Evolutionary conservation across 1,139 yeast genomes (phyloP).

Genomic region (Entelexis sorbosivorans): DNA sequence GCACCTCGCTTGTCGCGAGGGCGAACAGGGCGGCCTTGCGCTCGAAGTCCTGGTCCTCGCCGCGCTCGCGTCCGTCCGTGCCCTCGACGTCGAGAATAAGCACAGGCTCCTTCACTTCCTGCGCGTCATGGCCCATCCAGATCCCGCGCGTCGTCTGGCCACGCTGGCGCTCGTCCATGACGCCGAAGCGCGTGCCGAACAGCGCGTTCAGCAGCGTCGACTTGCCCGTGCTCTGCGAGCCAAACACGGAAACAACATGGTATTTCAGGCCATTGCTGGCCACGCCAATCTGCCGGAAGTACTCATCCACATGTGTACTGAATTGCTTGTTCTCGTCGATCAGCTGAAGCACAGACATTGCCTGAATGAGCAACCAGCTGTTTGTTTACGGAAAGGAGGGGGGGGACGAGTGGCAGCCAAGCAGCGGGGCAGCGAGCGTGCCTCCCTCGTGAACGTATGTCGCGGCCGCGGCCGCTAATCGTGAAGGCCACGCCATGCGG

Average conservation of each 20-base stretch:
- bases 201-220: constrained; percentile 77
- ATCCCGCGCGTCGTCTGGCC: constrained; percentile 88
- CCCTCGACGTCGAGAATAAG: constrained; percentile 95
- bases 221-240: constrained; percentile 94
- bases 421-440: not conserved
- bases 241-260: constrained; percentile 90
- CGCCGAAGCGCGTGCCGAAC: constrained; percentile 81
- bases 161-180: constrained; percentile 80
- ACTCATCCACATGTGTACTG: constrained; percentile 30
- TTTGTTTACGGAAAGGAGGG: not conserved
- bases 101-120: constrained; percentile 29
- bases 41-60: constrained; percentile 97
- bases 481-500: not conserved
- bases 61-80: constrained; percentile 94
- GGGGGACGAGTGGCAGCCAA: not conserved
- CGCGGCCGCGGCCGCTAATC: no score
- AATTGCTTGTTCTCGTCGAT: constrained; percentile 68
- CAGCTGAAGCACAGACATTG: constrained; percentile 39
- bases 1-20: constrained; percentile 76
- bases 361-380: not conserved
- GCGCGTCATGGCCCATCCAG: constrained; percentile 43
- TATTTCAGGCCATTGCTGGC: constrained; percentile 55
- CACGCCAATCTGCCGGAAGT: constrained; percentile 31
- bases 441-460: no score
- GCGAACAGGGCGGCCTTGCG: constrained; percentile 94